Evolutionary conservation across 257 asterid species (phyloP), one percentile per base, ranked within the genome.

Genomic region (Plantago ovata): DNA sequence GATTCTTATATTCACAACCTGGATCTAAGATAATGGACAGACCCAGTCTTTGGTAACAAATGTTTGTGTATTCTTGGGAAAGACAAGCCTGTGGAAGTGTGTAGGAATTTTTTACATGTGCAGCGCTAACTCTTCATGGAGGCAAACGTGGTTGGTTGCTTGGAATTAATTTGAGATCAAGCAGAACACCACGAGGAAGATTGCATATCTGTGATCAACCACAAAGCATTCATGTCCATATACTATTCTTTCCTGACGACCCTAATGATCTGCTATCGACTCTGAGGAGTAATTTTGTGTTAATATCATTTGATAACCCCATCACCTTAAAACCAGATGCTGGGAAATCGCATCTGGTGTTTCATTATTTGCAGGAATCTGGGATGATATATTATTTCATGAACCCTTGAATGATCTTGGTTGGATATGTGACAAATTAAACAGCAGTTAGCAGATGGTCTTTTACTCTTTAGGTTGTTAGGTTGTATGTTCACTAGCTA

Each of bases 331-430:
- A 64, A 68, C 51, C 61, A 72, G 71, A 60, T 67, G 56, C 58
- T 69, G 74, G 78, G 69, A 62, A 22, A 41, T 68, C 39, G 65
- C 49, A 38, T 62, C 83, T 79, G 66, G 72, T 85, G 68, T 85
- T 82, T 79, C 84, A 45, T 44, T 76, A 76, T 72, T 75, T 79
- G 54, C 69, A 64, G 84, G 80, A 68, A 74, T 80, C 85, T 62
- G 70, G 85, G 85, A 65, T 68, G 42, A 43, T 68, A 38, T 58
- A 68, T 46, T 62, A 42, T 60, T 58, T 53, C 53, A 49, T 12
- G 33, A 45, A 55, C 22, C 41, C 33, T 18, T 15, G 0, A 23
- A 56, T 47, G 24, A 13, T 69, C n/a, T 14, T 33, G 28, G 13
- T 56, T 52, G 19, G 33, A 55, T 62, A 57, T 52, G 36, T 6